phyloP scores from a whole-genome alignment of 805 yeast genomes.

The Lipomyces chichibuensis region DNA sequence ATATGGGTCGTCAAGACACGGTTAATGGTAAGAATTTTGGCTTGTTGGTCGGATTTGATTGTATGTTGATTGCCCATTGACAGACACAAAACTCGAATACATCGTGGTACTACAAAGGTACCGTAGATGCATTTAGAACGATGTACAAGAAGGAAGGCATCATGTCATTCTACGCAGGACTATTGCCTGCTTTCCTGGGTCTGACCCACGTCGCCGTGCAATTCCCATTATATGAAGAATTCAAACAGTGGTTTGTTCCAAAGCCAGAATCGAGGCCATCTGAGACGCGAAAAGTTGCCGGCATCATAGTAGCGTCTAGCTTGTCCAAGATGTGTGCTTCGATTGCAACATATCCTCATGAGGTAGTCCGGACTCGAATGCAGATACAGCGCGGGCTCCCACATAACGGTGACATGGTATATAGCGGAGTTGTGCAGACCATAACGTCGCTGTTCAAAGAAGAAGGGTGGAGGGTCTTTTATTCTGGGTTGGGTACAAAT shows the following conservation, averaged over 20 bases:
- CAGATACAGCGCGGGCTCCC: conserved; percentile 54
- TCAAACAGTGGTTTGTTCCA: conserved; percentile 59
- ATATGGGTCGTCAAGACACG: conserved; percentile 98
- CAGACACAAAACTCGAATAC: conserved; percentile 41
- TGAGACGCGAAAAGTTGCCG: conserved; percentile 42
- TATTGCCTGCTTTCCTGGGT: conserved; percentile 88
- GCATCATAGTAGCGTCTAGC: conserved; percentile 68
- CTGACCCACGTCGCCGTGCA: conserved; percentile 92
- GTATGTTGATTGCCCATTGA: conserved; percentile 25
- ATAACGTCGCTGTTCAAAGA: conserved; percentile 51
- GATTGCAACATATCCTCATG: conserved; percentile 88
- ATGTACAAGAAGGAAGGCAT: conserved; percentile 83
- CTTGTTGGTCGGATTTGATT: conserved; percentile 33
- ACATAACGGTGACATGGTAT: conserved; percentile 33
- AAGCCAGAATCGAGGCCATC: conserved; percentile 37
- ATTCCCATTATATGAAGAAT: conserved; percentile 87
- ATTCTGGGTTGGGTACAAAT: conserved; percentile 86
- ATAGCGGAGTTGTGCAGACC: conserved; percentile 46
- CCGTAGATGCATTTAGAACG: conserved; percentile 77
- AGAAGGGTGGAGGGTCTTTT: conserved; percentile 83
- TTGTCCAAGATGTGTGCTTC: conserved; percentile 87
- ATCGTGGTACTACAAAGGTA: conserved; percentile 64
- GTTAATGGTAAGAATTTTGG: conserved; percentile 57
- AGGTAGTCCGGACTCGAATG: conserved; percentile 86
- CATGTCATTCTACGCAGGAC: conserved; percentile 81